Evolutionary conservation across 768 basidiomycete species (phyloP).

Genomic region (Lactifluus piperatus): DNA sequence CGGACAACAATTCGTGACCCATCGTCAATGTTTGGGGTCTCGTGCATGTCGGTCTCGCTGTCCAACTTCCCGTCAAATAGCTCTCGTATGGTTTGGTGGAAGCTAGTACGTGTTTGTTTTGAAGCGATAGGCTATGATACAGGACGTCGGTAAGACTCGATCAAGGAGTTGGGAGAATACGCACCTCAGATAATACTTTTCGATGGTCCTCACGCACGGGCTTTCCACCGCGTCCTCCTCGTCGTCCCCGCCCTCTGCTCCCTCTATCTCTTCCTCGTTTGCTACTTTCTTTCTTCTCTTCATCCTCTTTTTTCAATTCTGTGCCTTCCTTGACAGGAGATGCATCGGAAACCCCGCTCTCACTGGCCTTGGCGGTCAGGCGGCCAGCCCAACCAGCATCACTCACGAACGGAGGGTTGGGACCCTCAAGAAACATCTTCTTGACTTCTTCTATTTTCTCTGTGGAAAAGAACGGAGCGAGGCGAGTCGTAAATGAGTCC

Average conservation of each 20-base stretch:
- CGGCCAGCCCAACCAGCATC: conserved; percentile 70
- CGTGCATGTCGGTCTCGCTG: conserved; percentile 59
- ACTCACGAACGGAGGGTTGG: conserved; percentile 61
- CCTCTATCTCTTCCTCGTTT: conserved; percentile 35
- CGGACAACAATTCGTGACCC: conserved; percentile 75
- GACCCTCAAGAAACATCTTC: conserved; percentile 72
- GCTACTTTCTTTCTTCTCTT: conserved; percentile 27
- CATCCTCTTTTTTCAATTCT: conserved; percentile 20
- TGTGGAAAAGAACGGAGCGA: conserved; percentile 57
- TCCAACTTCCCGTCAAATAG: conserved; percentile 80
- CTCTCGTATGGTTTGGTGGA: conserved; percentile 76
- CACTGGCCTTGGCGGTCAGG: conserved; percentile 29
- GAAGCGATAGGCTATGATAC: conserved; percentile 63
- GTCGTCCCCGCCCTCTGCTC: conserved; percentile 37
- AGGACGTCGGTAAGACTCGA: conserved; percentile 2
- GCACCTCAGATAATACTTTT: conserved; percentile 74
- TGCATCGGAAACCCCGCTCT: conserved; percentile 20
- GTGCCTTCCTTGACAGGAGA: conserved; percentile 19
- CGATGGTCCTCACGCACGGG: conserved; percentile 51
- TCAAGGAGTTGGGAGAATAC: conserved; percentile 27
- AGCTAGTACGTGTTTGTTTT: conserved; percentile 70
- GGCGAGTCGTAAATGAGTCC: conserved; percentile 43
- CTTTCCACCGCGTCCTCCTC: conserved; percentile 40
- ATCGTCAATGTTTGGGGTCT: conserved; percentile 41
- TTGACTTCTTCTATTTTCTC: conserved; percentile 55